Percentiles rank a stretch among this genome's conserved stretches.
phyloP scores from a whole-genome alignment of 2,329 filamentous ascomycete species.

The Aspergillus chevalieri region DNA sequence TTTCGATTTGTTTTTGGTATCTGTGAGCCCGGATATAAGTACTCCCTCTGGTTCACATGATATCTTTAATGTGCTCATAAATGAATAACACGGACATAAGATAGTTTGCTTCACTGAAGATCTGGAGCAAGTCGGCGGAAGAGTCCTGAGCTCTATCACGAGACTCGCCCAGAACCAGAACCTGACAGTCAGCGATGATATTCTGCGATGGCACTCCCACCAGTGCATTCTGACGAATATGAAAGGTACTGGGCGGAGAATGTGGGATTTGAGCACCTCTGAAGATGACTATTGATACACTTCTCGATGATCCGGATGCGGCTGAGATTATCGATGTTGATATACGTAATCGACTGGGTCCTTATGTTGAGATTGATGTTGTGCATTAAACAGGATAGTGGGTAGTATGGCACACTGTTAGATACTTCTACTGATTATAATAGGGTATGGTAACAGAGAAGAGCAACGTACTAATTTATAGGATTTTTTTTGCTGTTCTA shows the following conservation, averaged over 20 bases:
- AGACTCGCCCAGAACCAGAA: neutral
- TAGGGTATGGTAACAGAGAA: too few species aligned
- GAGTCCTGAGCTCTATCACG: neutral
- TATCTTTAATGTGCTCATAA: neutral
- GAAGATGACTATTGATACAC: neutral
- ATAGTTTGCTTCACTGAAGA: neutral
- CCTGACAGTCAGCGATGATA: neutral
- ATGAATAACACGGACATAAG: neutral
- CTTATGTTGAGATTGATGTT: neutral
- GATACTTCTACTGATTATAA: too few species aligned
- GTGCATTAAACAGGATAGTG: too few species aligned
- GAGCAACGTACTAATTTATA: too few species aligned
- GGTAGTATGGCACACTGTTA: too few species aligned
- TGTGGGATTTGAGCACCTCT: neutral
- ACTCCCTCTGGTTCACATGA: neutral
- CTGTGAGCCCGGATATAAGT: neutral
- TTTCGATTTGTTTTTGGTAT: neutral
- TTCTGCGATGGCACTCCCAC: neutral
- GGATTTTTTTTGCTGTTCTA: too few species aligned
- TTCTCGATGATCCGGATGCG: neutral
- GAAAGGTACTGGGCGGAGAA: neutral
- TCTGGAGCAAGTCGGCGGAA: neutral
- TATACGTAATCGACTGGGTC: neutral
- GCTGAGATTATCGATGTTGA: neutral
- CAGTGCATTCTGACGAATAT: neutral